Conservation (phyloP, 805 yeast genomes). For the Candida yuanshanica region DNA sequence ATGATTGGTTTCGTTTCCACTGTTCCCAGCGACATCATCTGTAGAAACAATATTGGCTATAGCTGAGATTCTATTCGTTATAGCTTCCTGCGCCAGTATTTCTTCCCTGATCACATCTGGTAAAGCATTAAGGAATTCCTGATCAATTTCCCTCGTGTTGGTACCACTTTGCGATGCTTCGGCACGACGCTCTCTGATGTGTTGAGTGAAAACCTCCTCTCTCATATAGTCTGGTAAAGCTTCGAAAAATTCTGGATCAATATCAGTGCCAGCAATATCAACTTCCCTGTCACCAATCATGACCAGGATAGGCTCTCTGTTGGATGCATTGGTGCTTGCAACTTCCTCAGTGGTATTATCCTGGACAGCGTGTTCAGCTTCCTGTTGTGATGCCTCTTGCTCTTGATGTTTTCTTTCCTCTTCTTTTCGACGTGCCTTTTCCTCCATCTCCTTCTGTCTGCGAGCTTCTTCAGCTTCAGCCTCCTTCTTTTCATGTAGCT, state of each 20-base stretch:
- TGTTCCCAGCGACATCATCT: slow-evolving; percentile 1
- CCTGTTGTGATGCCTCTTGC: slow-evolving; percentile 10
- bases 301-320: slow-evolving; percentile 55
- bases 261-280: slow-evolving; percentile 84
- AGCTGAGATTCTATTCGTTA: slow-evolving; percentile 31
- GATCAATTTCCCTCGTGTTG: slow-evolving; percentile 62
- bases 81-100: slow-evolving; percentile 51
- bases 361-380: slow-evolving; percentile 7
- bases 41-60: slow-evolving; percentile 11
- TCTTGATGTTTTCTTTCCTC: slow-evolving; percentile 23
- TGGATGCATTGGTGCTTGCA: neutral
- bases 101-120: slow-evolving; percentile 64
- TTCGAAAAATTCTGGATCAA: slow-evolving; percentile 84
- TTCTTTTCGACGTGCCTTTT: slow-evolving; percentile 24
- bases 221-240: slow-evolving; percentile 92
- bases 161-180: slow-evolving; percentile 41
- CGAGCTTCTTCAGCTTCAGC: slow-evolving; percentile 24
- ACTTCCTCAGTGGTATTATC: slow-evolving; percentile 8
- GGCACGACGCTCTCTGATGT: slow-evolving; percentile 67
- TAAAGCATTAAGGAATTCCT: slow-evolving; percentile 73
- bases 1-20: slow-evolving; percentile 6
- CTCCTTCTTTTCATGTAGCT: slow-evolving; percentile 21
- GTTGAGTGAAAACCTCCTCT: slow-evolving; percentile 86
- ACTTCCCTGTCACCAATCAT: slow-evolving; percentile 72
- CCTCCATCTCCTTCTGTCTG: slow-evolving; percentile 25